Evolutionary conservation across 257 asterid genomes (phyloP).

Genomic region (Henckelia pumila): DNA sequence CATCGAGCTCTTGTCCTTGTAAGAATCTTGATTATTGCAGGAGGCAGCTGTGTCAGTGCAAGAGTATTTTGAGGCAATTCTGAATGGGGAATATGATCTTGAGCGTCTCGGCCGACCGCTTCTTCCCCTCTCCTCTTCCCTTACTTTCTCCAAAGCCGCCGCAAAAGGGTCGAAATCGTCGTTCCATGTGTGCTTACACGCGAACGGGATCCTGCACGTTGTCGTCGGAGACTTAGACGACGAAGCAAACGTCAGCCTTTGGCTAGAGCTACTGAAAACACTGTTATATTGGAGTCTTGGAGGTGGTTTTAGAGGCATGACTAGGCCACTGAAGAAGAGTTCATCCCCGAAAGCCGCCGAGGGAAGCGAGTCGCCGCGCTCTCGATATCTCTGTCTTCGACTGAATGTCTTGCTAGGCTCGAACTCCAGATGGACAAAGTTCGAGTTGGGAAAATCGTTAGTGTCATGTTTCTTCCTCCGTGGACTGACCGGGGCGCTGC

Average conservation of each 20-base stretch:
- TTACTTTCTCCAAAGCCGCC: constrained; percentile 63
- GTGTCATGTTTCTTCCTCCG: neutral
- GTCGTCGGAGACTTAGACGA: constrained; percentile 47
- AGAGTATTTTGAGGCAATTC: constrained; percentile 29
- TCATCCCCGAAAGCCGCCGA: constrained; percentile 71
- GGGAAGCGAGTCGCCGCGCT: constrained; percentile 46
- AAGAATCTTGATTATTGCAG: constrained; percentile 14
- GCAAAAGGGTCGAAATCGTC: constrained; percentile 60
- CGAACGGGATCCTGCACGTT: constrained; percentile 45
- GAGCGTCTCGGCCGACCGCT: constrained; percentile 46
- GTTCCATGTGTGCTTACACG: constrained; percentile 40
- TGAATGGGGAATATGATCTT: constrained; percentile 54
- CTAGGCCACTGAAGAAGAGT: constrained; percentile 55
- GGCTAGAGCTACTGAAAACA: constrained; percentile 26
- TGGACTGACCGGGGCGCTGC: neutral
- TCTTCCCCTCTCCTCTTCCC: constrained; percentile 55
- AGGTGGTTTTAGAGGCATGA: constrained; percentile 75
- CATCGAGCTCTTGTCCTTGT: constrained; percentile 9
- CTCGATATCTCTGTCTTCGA: constrained; percentile 10
- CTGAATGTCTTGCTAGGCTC: neutral
- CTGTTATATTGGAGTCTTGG: constrained; percentile 51
- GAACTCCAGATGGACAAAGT: neutral
- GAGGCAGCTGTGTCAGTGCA: neutral
- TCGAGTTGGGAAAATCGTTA: neutral
- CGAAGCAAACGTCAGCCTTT: constrained; percentile 29